Percentiles rank a stretch among this genome's conserved stretches.
Conservation (phyloP, 2,329 filamentous ascomycete genomes). For the Cercospora zeina region DNA sequence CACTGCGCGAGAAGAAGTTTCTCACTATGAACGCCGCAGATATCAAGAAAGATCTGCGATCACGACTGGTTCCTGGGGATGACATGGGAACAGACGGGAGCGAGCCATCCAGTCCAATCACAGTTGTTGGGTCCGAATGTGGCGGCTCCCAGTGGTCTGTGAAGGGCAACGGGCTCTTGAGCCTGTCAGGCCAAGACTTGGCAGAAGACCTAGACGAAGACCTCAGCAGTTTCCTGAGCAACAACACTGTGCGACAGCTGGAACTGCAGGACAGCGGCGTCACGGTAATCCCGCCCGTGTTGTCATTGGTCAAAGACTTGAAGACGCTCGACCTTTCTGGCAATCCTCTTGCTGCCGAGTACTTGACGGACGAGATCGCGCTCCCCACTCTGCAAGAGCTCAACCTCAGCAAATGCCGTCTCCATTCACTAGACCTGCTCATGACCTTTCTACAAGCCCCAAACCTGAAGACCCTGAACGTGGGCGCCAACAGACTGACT, state of each 20-base stretch:
- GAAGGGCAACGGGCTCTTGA: constrained; percentile 42
- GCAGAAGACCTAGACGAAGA: constrained; percentile 44
- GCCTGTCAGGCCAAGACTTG: constrained; percentile 44
- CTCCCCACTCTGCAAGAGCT: constrained; percentile 76
- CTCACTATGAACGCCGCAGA: constrained; percentile 76
- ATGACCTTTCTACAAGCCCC: constrained; percentile 70
- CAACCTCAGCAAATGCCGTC: constrained; percentile 71
- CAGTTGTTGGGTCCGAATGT: constrained; percentile 30
- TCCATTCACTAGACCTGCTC: constrained; percentile 69
- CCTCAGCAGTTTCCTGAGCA: constrained; percentile 48
- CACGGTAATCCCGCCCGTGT: constrained; percentile 64
- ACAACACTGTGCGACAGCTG: constrained; percentile 56
- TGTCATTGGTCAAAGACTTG: constrained; percentile 70
- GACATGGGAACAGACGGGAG: constrained; percentile 42
- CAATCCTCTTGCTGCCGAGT: constrained; percentile 57
- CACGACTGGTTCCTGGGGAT: constrained; percentile 62
- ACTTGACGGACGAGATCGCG: constrained; percentile 58
- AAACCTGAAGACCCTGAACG: constrained; percentile 71
- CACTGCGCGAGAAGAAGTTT: constrained; percentile 83
- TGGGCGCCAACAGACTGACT: constrained; percentile 78
- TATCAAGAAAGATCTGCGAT: constrained; percentile 71
- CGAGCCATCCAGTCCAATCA: constrained; percentile 29
- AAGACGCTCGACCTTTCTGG: constrained; percentile 50
- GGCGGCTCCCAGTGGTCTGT: constrained; percentile 33
- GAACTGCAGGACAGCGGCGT: constrained; percentile 78